Evolutionary conservation across 768 basidiomycete species (phyloP).

Genomic region (Pleurotus ostreatus): DNA sequence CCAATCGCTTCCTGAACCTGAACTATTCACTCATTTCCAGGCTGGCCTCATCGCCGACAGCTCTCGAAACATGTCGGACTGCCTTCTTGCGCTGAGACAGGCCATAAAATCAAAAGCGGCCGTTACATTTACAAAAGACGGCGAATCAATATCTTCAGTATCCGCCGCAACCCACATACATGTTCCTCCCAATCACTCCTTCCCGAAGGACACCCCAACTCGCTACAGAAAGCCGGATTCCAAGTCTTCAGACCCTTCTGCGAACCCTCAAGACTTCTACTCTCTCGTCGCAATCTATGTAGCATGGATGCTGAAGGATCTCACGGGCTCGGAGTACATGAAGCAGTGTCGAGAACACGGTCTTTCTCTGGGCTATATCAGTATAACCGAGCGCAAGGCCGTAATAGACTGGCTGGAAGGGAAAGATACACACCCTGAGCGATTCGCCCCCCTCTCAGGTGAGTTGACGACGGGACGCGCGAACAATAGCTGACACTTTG

Average conservation of each 20-base stretch:
- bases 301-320: constrained; percentile 76
- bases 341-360: constrained; percentile 76
- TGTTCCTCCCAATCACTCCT: constrained; percentile 42
- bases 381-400: constrained; percentile 81
- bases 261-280: constrained; percentile 62
- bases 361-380: constrained; percentile 71
- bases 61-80: constrained; percentile 28
- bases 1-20: too few relatives aligned
- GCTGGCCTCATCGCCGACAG: too few relatives aligned
- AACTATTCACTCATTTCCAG: too few relatives aligned
- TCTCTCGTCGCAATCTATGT: constrained; percentile 79
- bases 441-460: constrained; percentile 45
- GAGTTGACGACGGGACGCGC: too few relatives aligned
- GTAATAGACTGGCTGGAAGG: constrained; percentile 87
- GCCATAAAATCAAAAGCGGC: constrained; percentile 52
- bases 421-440: constrained; percentile 41
- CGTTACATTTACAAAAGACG: constrained; percentile 45
- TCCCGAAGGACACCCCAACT: constrained; percentile 76
- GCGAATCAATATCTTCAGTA: constrained; percentile 42
- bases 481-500: too few relatives aligned
- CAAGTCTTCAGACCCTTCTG: constrained; percentile 34
- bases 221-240: constrained; percentile 68
- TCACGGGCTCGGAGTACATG: constrained; percentile 82
- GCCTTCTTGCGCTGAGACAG: constrained; percentile 54
- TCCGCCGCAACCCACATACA: constrained; percentile 62